Percentiles rank a stretch among this genome's conserved stretches.
These are phyloP conservation scores for Eimeria acervulina DNA, from an alignment of 169 alveolate species.

Conservation along the genomic window DNA sequence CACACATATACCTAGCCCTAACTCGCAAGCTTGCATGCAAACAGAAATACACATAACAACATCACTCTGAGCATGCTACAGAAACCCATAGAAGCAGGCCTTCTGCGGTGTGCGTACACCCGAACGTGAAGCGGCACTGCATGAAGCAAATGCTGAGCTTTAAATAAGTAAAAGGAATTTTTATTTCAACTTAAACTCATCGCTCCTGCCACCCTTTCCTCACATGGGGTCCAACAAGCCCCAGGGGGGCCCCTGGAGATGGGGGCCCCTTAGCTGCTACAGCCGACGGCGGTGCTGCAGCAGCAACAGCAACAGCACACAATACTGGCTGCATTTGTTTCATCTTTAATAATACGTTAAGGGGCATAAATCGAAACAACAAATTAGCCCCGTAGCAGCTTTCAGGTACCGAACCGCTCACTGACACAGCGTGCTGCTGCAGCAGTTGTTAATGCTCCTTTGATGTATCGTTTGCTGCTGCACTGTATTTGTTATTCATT, in stretches of 20 bases:
- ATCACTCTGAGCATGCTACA: neutral
- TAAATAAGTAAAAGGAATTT: neutral
- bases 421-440: conserved; percentile 17
- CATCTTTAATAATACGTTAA: neutral
- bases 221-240: neutral
- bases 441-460: neutral
- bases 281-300: conserved; percentile 19
- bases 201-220: neutral
- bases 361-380: neutral
- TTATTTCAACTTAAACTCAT: neutral
- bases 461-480: neutral
- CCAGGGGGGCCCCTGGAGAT: neutral
- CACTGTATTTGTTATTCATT: neutral
- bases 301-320: conserved; percentile 22
- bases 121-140: neutral
- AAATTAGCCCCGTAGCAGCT: neutral
- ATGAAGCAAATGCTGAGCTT: neutral
- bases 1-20: neutral
- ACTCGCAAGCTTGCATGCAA: neutral
- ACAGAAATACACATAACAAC: neutral
- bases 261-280: conserved; percentile 25
- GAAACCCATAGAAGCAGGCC: too few relatives aligned
- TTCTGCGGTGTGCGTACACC: conserved; percentile 1
- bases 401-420: neutral
- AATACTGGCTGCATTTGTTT: neutral